phyloP scores from a whole-genome alignment of 495 filamentous ascomycete species.

The Aspergillus saccharolyticus region DNA sequence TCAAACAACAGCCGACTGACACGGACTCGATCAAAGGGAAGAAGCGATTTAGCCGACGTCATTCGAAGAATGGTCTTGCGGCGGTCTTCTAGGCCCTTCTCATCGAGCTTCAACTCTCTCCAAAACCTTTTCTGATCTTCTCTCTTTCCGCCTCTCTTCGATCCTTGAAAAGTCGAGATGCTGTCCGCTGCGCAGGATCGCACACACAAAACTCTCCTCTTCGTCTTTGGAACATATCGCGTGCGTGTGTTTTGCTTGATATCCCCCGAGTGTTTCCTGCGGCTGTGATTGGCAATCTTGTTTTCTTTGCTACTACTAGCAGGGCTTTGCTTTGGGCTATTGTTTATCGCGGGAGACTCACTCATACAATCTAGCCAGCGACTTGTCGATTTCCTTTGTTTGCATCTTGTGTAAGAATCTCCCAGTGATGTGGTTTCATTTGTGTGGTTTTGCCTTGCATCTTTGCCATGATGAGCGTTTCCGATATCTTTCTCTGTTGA shows the following conservation, averaged over 20 bases:
- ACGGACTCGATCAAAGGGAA: slow-evolving; percentile 56
- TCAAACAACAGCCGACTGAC: slow-evolving; percentile 45
- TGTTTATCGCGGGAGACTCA: slow-evolving; percentile 10
- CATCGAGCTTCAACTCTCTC: not conserved
- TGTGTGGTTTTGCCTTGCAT: slow-evolving; percentile 31
- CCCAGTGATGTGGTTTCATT: slow-evolving; percentile 17
- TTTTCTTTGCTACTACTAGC: slow-evolving; percentile 1
- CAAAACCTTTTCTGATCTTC: no score
- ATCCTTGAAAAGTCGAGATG: not conserved
- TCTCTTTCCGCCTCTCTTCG: slow-evolving; percentile 1
- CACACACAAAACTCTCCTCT: slow-evolving; percentile 10
- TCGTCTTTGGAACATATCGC: slow-evolving; percentile 10
- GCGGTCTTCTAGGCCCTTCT: slow-evolving; percentile 60
- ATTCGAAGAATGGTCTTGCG: slow-evolving; percentile 84
- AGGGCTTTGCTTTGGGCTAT: slow-evolving; percentile 11
- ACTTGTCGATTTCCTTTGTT: slow-evolving; percentile 18
- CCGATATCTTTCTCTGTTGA: slow-evolving; percentile 8
- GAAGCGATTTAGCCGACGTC: slow-evolving; percentile 83
- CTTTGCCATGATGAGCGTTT: slow-evolving; percentile 38
- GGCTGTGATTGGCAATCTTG: slow-evolving; percentile 2
- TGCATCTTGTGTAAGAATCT: slow-evolving; percentile 17
- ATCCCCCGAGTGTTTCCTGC: slow-evolving; percentile 10
- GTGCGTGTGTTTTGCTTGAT: slow-evolving; percentile 9
- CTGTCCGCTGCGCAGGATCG: slow-evolving; percentile 17
- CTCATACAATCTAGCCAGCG: slow-evolving; percentile 10